Evolutionary conservation across 2,329 filamentous ascomycete genomes (phyloP).

Genomic region (Tolypocladium cylindrosporum): DNA sequence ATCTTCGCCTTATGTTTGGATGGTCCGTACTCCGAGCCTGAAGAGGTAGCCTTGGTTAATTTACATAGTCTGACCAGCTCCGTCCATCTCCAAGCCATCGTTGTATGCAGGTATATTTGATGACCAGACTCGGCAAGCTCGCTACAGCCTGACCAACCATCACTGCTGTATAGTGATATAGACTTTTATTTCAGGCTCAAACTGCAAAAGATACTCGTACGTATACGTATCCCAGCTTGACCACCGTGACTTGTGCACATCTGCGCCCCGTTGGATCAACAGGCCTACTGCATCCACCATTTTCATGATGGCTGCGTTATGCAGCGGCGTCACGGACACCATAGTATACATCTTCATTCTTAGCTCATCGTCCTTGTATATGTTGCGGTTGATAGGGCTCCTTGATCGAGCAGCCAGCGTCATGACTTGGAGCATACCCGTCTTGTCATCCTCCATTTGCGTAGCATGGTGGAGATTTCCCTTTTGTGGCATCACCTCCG

Average conservation of each 20-base stretch:
- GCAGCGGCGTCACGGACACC: neutral
- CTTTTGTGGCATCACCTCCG: neutral
- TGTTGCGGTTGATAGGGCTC: neutral
- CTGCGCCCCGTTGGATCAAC: neutral
- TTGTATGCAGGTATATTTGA: no score
- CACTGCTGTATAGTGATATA: neutral
- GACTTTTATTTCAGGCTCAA: neutral
- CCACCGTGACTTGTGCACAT: neutral
- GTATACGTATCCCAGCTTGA: neutral
- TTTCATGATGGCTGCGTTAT: neutral
- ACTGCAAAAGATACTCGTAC: neutral
- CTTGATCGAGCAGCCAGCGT: neutral
- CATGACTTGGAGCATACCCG: neutral
- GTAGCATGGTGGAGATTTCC: neutral
- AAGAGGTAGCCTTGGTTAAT: no score
- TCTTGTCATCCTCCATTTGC: neutral
- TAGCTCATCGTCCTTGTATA: neutral
- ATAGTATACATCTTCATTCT: neutral
- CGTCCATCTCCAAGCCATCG: no score
- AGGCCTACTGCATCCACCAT: neutral
- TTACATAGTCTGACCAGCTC: no score
- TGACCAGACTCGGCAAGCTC: no score
- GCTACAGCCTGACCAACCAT: no score
- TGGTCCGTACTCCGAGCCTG: no score
- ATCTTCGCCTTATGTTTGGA: no score